Conservation (phyloP, 495 filamentous ascomycete species). For the Clohesyomyces aquaticus region DNA sequence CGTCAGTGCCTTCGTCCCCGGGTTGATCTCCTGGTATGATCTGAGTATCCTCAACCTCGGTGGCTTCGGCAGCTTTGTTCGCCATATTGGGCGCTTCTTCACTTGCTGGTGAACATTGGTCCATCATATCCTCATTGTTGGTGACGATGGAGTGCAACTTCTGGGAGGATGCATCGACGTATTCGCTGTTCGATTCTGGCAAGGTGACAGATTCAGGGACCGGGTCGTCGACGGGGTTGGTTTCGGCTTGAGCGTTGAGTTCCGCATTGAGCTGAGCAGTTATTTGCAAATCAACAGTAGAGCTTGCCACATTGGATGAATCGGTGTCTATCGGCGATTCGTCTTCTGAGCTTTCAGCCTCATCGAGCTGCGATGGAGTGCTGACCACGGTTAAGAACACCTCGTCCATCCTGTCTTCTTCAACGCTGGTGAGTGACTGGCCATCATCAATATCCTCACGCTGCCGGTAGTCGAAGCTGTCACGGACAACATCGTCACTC, state of each 20-base stretch:
- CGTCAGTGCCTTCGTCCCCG: not conserved
- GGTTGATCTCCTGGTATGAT: not conserved
- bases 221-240: not conserved
- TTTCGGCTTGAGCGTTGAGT: slow-evolving; percentile 3
- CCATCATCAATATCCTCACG: not conserved
- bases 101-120: not conserved
- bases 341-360: slow-evolving; percentile 6
- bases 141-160: not conserved
- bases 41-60: slow-evolving; percentile 11
- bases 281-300: slow-evolving; percentile 27
- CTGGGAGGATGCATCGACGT: slow-evolving; percentile 18
- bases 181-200: slow-evolving; percentile 11
- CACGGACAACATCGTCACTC: slow-evolving; percentile 6
- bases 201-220: not conserved
- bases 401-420: slow-evolving; percentile 2
- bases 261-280: slow-evolving; percentile 34
- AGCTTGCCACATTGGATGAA: slow-evolving; percentile 16
- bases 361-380: not conserved
- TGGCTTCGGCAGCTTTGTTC: not conserved
- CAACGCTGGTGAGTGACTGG: slow-evolving; percentile 10
- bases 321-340: slow-evolving; percentile 11
- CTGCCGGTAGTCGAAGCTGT: slow-evolving; percentile 32
- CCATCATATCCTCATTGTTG: not conserved
- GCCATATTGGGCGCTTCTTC: not conserved
- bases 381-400: not conserved